Conservation (phyloP, 108 stramenopile species). For the Bacterosira constricta region DNA sequence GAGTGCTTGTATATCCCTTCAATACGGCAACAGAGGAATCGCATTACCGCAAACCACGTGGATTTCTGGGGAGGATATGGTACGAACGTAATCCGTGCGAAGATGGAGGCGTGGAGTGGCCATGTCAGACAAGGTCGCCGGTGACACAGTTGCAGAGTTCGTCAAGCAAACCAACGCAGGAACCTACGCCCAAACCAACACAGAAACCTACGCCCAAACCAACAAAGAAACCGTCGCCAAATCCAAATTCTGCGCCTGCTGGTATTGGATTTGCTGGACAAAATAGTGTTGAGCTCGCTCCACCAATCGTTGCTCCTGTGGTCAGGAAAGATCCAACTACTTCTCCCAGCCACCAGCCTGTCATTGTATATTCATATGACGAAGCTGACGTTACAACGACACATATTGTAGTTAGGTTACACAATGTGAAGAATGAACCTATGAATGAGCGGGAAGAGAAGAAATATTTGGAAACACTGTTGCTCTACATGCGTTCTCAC, state of each 20-base stretch:
- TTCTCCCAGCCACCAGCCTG: neutral
- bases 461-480: neutral
- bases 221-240: neutral
- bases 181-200: neutral
- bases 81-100: conserved; percentile 5
- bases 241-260: neutral
- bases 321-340: neutral
- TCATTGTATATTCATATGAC: neutral
- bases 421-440: neutral
- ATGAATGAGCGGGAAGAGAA: neutral
- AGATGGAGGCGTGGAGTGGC: neutral
- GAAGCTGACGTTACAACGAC: neutral
- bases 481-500: neutral
- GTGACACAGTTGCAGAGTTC: neutral
- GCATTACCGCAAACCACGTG: neutral
- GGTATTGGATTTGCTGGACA: no score
- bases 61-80: neutral
- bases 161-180: neutral
- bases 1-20: conserved; percentile 8
- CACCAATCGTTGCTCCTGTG: neutral
- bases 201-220: no score
- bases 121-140: neutral
- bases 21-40: neutral
- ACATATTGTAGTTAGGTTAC: neutral
- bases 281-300: no score